phyloP scores from a whole-genome alignment of 352 stramenopile species.

The Phytophthora sp. region DNA sequence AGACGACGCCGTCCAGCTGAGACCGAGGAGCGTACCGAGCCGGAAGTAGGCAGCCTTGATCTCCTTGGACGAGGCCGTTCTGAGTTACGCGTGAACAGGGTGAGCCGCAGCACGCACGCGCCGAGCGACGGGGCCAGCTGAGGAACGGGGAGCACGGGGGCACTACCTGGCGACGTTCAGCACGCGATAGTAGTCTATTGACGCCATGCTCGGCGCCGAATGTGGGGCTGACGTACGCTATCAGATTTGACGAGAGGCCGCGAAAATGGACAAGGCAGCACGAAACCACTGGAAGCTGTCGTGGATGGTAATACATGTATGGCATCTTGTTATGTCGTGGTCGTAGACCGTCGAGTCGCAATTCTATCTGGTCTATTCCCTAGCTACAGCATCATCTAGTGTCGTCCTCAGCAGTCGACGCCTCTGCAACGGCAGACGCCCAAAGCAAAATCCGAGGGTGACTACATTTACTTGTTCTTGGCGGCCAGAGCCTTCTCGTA shows the following conservation, averaged over 20 bases:
- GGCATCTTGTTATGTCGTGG: conserved; percentile 10
- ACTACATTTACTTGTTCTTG: conserved; percentile 74
- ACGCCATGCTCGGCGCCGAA: conserved; percentile 12
- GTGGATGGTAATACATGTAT: conserved; percentile 20
- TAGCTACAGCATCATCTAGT: conserved; percentile 17
- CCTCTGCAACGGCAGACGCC: background rate
- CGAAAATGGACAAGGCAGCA: background rate
- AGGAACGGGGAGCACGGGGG: background rate
- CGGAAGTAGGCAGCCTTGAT: conserved; percentile 86
- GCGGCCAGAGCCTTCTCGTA: conserved; percentile 88
- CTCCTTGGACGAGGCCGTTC: conserved; percentile 67
- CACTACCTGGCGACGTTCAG: conserved; percentile 75
- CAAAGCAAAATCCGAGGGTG: background rate
- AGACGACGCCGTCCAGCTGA: background rate
- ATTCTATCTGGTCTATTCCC: conserved; percentile 32
- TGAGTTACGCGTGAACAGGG: conserved; percentile 15
- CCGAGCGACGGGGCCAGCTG: too few species aligned
- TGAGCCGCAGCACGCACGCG: background rate
- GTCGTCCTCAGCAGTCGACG: background rate
- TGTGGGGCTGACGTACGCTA: conserved; percentile 1
- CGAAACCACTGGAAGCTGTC: too few species aligned
- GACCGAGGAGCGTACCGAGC: conserved; percentile 43
- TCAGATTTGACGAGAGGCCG: background rate
- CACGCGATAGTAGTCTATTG: conserved; percentile 82
- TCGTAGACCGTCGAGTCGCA: conserved; percentile 6